phyloP scores from a whole-genome alignment of 2,329 filamentous ascomycete species.

The Aspergillus niger region DNA sequence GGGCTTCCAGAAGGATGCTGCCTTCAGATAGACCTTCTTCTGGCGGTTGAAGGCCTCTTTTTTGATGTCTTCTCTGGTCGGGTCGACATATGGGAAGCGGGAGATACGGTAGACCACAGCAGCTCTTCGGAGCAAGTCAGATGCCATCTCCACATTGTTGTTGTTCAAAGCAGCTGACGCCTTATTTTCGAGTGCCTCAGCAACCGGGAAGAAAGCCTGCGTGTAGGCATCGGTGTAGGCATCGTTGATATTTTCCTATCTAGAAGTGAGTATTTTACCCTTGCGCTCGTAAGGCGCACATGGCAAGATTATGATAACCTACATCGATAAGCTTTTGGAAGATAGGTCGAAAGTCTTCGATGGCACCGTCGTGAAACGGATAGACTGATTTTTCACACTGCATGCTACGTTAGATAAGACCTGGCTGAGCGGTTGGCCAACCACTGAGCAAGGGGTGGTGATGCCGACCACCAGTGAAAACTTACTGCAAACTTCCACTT shows the following conservation, averaged over 20 bases:
- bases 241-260: constrained; percentile 61
- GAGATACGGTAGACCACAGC: constrained; percentile 73
- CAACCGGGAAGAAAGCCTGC: constrained; percentile 61
- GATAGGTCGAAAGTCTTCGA: constrained; percentile 69
- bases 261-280: neutral
- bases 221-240: constrained; percentile 68
- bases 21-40: constrained; percentile 65
- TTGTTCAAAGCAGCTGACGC: constrained; percentile 55
- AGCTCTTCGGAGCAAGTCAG: constrained; percentile 67
- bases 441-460: neutral
- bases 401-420: neutral
- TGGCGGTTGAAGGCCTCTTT: constrained; percentile 66
- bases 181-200: constrained; percentile 56
- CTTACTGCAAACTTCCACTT: constrained; percentile 71
- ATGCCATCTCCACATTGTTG: constrained; percentile 57
- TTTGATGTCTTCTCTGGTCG: constrained; percentile 48
- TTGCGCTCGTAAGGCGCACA: neutral
- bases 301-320: constrained; percentile 16
- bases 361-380: constrained; percentile 72
- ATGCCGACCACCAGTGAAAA: neutral
- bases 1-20: constrained; percentile 54
- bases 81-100: constrained; percentile 60
- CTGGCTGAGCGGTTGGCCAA: neutral
- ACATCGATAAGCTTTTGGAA: constrained; percentile 64
- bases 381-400: constrained; percentile 65